Base-by-base conservation (phyloP, 257 asterid genomes). In the Gynochthodes officinalis region DNA sequence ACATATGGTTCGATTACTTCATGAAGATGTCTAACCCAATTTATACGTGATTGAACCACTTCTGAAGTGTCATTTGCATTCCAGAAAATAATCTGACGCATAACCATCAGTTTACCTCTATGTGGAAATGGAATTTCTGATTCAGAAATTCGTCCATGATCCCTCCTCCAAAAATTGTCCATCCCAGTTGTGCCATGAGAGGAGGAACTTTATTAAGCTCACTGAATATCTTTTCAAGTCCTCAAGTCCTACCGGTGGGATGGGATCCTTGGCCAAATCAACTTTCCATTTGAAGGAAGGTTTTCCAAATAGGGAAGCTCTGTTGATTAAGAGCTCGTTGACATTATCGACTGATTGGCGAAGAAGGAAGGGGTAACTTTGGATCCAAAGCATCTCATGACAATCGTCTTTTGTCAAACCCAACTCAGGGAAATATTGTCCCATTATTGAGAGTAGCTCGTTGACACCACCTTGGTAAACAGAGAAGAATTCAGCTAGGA, bases 191-290 rank as follows among this genome's bases (percentile, higher is more conserved):
- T 0, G 28, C 28, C 2, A 11, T 2, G 0, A 7, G 32, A 9
- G 60, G 46, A 23, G 28, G 28, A 7, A 7, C 62, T 19, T 60
- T 27, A 1, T 0, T 1, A 43, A 43, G 42, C 46, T 4, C 2
- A 10, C 21, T 39, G 28, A 46, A 44, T 6, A 72, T 15, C 32
- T 46, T 23, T 21, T 46, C n/a, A 28, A 72, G 35, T 1, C 14
- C 74, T 66, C 54, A 70, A 70, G 33, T 70, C 59, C 70, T 4
- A 44, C 33, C 32, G n/a, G 2, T 43, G 76, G 46, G 32, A 72
- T 61, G 4, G 76, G 70, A 11, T 61, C 23, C 40, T 43, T 28
- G 40, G 63, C 70, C 5, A 58, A 60, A n/a, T 72, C 76, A 1
- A 59, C 64, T 32, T 72, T 72, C n/a, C 21, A 60, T 19, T 44